Conservation (phyloP, 441 rosid genomes). For the Biscutella laevigata region DNA sequence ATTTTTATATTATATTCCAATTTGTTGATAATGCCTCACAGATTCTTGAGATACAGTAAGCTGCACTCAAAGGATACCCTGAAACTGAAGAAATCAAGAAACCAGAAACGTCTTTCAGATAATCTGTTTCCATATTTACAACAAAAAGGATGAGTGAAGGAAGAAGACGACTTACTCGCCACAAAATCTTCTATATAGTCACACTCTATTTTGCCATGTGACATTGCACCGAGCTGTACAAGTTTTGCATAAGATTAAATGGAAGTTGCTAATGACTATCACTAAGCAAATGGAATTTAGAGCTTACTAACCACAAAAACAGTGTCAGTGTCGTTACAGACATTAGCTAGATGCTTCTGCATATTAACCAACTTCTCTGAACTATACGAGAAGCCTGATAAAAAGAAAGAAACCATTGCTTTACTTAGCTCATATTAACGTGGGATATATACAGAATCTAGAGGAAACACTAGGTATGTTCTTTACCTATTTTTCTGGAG, state of each 20-base stretch:
- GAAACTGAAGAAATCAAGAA: slow-evolving; percentile 33
- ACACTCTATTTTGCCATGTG: slow-evolving; percentile 68
- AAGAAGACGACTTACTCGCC: slow-evolving; percentile 44
- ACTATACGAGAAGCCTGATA: slow-evolving; percentile 74
- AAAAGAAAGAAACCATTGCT: not conserved
- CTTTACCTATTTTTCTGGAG: slow-evolving; percentile 46
- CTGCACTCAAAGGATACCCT: slow-evolving; percentile 44
- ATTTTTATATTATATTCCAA: slow-evolving; percentile 30
- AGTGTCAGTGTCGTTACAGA: slow-evolving; percentile 43
- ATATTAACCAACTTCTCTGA: slow-evolving; percentile 54
- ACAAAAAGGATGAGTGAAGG: not conserved
- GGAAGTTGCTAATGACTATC: not conserved
- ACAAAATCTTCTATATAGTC: slow-evolving; percentile 67
- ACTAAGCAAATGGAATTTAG: not conserved
- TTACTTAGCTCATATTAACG: not conserved
- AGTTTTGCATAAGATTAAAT: not conserved
- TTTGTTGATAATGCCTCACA: slow-evolving; percentile 37
- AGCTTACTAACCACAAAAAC: slow-evolving; percentile 69
- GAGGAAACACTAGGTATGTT: not conserved
- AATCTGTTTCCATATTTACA: not conserved
- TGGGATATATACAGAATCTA: not conserved
- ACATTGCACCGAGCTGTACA: slow-evolving; percentile 80
- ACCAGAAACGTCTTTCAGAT: not conserved
- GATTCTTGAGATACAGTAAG: slow-evolving; percentile 37
- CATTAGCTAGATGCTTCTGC: slow-evolving; percentile 44